phyloP scores from a whole-genome alignment of 352 stramenopile species.

The Phytopythium litorale region DNA sequence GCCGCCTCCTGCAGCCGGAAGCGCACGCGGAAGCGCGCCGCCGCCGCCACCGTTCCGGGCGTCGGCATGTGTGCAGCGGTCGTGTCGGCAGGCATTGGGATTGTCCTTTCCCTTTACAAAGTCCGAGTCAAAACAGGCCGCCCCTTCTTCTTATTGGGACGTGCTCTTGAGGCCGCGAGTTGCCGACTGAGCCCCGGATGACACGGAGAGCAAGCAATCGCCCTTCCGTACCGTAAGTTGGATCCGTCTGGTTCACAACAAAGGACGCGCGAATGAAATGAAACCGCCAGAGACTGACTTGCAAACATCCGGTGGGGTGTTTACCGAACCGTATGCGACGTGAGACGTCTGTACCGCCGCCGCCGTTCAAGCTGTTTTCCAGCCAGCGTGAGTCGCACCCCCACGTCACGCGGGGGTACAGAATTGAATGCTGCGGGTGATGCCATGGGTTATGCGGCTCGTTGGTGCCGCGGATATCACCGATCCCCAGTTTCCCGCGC shows the following conservation, averaged over 20 bases:
- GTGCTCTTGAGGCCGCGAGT: not conserved
- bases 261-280: not conserved
- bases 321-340: not conserved
- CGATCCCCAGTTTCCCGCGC: not conserved
- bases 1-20: slow-evolving; percentile 35
- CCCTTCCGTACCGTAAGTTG: not conserved
- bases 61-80: not conserved
- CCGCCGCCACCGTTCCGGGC: not conserved
- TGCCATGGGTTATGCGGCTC: not conserved
- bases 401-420: not conserved
- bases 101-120: not conserved
- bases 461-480: not conserved
- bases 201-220: not conserved
- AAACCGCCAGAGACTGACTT: not conserved
- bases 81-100: slow-evolving; percentile 1
- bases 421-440: too few relatives aligned
- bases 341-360: not conserved
- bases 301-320: slow-evolving; percentile 1
- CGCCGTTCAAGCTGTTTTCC: not conserved
- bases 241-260: too few relatives aligned
- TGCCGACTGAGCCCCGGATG: not conserved
- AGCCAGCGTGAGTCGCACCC: not conserved
- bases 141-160: not conserved
- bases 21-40: slow-evolving; percentile 8
- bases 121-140: not conserved